Base-by-base conservation (phyloP, 2,329 filamentous ascomycete genomes). In the Raffaelea arxii region DNA sequence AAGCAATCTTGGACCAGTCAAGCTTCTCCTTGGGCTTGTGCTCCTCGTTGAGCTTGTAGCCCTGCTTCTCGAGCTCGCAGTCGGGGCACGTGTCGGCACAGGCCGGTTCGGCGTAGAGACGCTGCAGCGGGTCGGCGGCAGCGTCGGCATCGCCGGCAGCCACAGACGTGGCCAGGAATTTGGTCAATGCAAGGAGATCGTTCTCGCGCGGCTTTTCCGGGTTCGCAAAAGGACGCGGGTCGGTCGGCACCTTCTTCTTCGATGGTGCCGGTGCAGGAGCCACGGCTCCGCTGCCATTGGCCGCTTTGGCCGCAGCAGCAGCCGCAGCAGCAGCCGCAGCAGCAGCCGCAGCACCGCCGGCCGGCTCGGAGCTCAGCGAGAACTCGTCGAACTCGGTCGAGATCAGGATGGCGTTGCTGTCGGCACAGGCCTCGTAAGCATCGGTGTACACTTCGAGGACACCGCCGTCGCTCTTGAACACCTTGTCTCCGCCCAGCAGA, bases 301-400 rank as follows among this genome's bases (percentile, higher is more conserved):
- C 19, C 12, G 43, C 19, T 24, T 14, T 21, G 10, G 21, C 27
- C 4, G 41, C 41, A 6, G 30, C 51, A 19, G 48, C 50, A n/a
- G 61, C 54, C n/a, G 55, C 55, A 19, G 61, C 55, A 48, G 53
- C 53, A 24, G 64, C 56, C 25, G 60, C 48, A 14, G 65, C 62
- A 52, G 46, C 46, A 36, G 40, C 39, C 27, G 54, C 50, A 30
- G 55, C 51, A n/a, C 53, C 47, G 32, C 49, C 23, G 46, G 46
- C 38, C 4, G 47, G 27, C 4, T 46, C 38, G 6, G 51, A 51
- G 51, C 46, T 49, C 41, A 65, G 62, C 54, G 67, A 66, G 60
- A 77, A 77, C 63, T 76, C 72, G 55, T 77, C 72, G 51, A 73
- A 75, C 49, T 77, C 72, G 43, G 74, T 77, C n/a, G 71, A 70